These are phyloP conservation scores for Penicillium sp. DNA, from an alignment of 2,329 filamentous ascomycete species.

Conservation along the genomic window DNA sequence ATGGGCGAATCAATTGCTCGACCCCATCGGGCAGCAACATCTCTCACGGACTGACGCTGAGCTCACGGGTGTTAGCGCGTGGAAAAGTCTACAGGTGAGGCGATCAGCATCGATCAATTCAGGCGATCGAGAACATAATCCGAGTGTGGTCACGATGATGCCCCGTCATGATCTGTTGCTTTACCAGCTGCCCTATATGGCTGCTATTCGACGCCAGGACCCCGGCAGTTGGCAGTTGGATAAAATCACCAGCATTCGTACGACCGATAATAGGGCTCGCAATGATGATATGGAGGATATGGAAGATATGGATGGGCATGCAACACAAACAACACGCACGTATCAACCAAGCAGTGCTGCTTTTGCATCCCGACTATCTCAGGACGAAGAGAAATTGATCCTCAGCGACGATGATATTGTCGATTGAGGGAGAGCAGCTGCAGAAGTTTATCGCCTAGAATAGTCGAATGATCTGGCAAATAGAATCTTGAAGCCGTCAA, in stretches of 20 bases:
- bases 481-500: no score
- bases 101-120: slow-evolving; percentile 7
- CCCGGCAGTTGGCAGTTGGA: slow-evolving; percentile 57
- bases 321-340: slow-evolving; percentile 39
- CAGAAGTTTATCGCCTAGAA: no score
- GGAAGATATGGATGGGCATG: slow-evolving; percentile 14
- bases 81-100: slow-evolving; percentile 28
- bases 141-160: slow-evolving; percentile 30
- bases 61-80: slow-evolving; percentile 36
- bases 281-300: slow-evolving; percentile 51
- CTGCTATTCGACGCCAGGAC: slow-evolving; percentile 53
- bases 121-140: not conserved
- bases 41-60: slow-evolving; percentile 30
- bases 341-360: slow-evolving; percentile 23
- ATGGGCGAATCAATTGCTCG: slow-evolving; percentile 38
- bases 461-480: no score
- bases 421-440: slow-evolving; percentile 42
- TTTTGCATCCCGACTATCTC: slow-evolving; percentile 22
- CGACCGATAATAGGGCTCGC: slow-evolving; percentile 6
- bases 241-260: slow-evolving; percentile 61
- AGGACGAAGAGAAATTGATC: slow-evolving; percentile 63
- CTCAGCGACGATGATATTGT: slow-evolving; percentile 83
- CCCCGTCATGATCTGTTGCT: slow-evolving; percentile 53
- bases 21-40: slow-evolving; percentile 30
- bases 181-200: slow-evolving; percentile 82